These are phyloP conservation scores for Mycena amicta DNA, from an alignment of 768 basidiomycete species.

Conservation along the genomic window DNA sequence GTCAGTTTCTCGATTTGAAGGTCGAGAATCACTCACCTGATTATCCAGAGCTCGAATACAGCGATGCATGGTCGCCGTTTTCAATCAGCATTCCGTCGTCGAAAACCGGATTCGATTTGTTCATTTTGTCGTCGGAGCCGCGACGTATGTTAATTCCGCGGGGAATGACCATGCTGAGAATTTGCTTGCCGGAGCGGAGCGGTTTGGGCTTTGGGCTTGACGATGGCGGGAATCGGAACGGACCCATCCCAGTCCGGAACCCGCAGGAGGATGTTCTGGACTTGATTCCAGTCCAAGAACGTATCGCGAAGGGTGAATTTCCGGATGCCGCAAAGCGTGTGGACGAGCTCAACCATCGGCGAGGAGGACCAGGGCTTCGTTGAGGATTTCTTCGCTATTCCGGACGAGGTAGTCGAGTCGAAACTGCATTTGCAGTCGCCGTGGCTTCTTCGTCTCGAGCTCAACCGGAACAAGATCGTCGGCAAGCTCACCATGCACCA, in stretches of 20 bases:
- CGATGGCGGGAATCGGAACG: background rate
- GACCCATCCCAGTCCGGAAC: background rate
- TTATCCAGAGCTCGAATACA: no score
- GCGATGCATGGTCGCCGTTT: no score
- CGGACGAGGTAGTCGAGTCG: no score
- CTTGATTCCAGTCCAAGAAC: background rate
- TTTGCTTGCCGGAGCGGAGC: slow-evolving; percentile 23
- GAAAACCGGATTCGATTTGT: slow-evolving; percentile 48
- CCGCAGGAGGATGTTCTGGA: background rate
- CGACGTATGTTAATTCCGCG: slow-evolving; percentile 93
- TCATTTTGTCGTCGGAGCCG: background rate
- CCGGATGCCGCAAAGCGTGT: slow-evolving; percentile 95
- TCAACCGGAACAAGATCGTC: no score
- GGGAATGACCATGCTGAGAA: slow-evolving; percentile 89
- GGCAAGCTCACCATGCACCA: no score
- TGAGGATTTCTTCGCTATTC: no score
- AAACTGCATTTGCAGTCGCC: no score
- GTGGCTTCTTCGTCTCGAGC: no score
- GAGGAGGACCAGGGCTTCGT: no score
- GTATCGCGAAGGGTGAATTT: slow-evolving; percentile 80
- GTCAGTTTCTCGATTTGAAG: no score
- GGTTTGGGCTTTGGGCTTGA: background rate
- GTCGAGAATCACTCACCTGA: no score
- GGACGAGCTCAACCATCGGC: no score
- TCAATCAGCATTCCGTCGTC: slow-evolving; percentile 91